phyloP scores from a whole-genome alignment of 2,329 filamentous ascomycete species.

The Daldinia eschscholtzii region DNA sequence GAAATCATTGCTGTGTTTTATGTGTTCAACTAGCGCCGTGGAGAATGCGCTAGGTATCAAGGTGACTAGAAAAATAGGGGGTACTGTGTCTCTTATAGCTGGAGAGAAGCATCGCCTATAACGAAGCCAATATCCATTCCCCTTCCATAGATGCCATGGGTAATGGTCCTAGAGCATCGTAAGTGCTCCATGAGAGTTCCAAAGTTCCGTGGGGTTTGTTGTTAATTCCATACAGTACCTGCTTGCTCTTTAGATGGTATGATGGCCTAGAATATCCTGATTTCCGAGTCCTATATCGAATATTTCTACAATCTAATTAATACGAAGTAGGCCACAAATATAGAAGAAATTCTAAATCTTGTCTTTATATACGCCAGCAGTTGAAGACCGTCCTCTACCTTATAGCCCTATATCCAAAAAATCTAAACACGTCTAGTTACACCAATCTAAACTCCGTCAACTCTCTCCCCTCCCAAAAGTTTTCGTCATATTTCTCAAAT shows the following conservation, averaged over 20 bases:
- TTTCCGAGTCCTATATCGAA: not conserved
- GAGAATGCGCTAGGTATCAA: no score
- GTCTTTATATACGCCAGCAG: no score
- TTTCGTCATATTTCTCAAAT: not conserved
- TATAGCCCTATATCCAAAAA: not conserved
- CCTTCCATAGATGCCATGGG: no score
- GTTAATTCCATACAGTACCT: not conserved
- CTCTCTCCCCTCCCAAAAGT: slow-evolving; percentile 4
- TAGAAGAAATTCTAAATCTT: no score
- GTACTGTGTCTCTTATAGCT: no score
- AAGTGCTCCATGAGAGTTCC: not conserved
- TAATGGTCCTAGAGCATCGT: not conserved
- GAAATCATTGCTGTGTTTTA: not conserved
- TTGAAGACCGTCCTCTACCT: no score
- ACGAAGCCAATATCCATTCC: no score
- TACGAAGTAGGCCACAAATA: no score
- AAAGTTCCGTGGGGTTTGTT: not conserved
- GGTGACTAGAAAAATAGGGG: no score
- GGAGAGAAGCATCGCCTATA: no score
- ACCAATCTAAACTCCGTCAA: slow-evolving; percentile 8
- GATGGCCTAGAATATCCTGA: not conserved
- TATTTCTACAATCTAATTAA: no score
- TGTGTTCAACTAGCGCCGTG: no score
- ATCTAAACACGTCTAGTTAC: not conserved
- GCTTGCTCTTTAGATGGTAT: not conserved